Evolutionary conservation across 805 yeast species (phyloP).

Genomic region (Candida pseudoglaebosa): DNA sequence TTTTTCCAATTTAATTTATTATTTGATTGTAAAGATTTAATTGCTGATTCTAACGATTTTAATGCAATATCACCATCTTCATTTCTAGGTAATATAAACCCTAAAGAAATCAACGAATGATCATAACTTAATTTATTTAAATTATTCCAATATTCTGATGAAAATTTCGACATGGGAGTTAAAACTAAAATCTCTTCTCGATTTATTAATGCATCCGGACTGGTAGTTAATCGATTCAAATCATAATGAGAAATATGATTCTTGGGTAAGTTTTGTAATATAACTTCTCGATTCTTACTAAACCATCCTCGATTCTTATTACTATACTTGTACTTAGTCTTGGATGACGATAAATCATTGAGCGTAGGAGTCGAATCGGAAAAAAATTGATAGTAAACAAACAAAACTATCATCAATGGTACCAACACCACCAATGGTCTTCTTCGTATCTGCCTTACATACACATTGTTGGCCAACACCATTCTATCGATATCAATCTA

Average conservation of each 20-base stretch:
- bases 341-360: constrained; percentile 13
- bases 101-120: constrained; percentile 77
- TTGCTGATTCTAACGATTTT: constrained; percentile 65
- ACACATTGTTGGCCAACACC: constrained; percentile 22
- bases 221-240: constrained; percentile 70
- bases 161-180: constrained; percentile 87
- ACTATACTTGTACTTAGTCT: constrained; percentile 43
- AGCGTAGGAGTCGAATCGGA: constrained; percentile 13
- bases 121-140: constrained; percentile 74
- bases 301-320: constrained; percentile 45
- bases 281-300: constrained; percentile 46
- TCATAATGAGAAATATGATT: constrained; percentile 82
- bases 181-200: constrained; percentile 80
- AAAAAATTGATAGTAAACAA: constrained; percentile 42
- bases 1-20: constrained; percentile 69
- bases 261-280: constrained; percentile 59
- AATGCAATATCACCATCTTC: constrained; percentile 79
- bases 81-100: constrained; percentile 85
- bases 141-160: constrained; percentile 85
- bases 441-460: constrained; percentile 57
- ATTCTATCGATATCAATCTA: constrained; percentile 6
- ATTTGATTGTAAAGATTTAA: constrained; percentile 61
- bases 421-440: constrained; percentile 47
- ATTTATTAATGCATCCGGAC: constrained; percentile 67
- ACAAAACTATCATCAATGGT: constrained; percentile 41